A percentile compares a stretch with the other conserved stretches of the same genome.
Conservation (phyloP, 257 asterid species). For the Forsythia viridissima region DNA sequence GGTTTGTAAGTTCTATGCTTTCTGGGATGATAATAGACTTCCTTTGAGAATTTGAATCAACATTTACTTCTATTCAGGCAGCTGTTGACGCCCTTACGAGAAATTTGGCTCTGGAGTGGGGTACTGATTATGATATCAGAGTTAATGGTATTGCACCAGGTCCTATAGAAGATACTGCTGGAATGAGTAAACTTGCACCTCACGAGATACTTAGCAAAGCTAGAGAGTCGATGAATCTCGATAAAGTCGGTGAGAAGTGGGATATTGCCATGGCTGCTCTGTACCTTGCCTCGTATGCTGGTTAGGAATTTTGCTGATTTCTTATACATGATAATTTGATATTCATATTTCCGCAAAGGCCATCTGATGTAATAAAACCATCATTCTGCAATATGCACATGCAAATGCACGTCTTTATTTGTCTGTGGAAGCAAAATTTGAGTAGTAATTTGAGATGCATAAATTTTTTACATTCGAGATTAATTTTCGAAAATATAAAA, state of each 20-base stretch:
- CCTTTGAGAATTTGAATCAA: neutral
- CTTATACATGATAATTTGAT: neutral
- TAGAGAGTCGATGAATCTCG: slow-evolving; percentile 52
- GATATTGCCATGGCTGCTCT: slow-evolving; percentile 89
- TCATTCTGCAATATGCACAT: neutral
- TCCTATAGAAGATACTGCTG: slow-evolving; percentile 73
- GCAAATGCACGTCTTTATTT: no score
- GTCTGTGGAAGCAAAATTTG: no score
- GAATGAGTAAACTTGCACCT: slow-evolving; percentile 71
- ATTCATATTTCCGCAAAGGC: neutral
- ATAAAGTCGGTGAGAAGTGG: slow-evolving; percentile 70
- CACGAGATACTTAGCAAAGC: slow-evolving; percentile 42
- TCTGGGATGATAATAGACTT: neutral
- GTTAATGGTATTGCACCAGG: slow-evolving; percentile 93
- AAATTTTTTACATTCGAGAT: no score
- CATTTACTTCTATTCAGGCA: slow-evolving; percentile 41
- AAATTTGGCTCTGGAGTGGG: slow-evolving; percentile 85
- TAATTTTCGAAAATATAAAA: no score
- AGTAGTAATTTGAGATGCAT: no score
- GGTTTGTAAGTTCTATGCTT: slow-evolving; percentile 40
- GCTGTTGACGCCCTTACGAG: slow-evolving; percentile 77
- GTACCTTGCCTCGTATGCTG: slow-evolving; percentile 75
- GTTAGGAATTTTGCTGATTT: slow-evolving; percentile 37
- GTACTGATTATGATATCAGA: slow-evolving; percentile 74
- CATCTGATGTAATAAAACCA: neutral